Evolutionary conservation across 2,329 filamentous ascomycete genomes (phyloP).

Genomic region (Aspergillus pseudoglaucus): DNA sequence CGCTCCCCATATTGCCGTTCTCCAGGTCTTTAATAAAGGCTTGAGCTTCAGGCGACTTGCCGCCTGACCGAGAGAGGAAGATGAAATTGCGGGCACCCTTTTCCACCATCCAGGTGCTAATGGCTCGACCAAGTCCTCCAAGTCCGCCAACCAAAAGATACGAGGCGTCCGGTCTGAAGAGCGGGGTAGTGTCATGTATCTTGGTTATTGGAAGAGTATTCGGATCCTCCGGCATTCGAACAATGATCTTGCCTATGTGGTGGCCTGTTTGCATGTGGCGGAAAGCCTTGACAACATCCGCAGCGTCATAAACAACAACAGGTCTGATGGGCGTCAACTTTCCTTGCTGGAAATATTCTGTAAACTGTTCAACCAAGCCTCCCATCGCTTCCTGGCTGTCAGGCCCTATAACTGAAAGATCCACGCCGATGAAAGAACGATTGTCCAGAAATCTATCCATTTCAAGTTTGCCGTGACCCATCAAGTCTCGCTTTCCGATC

Average conservation of each 20-base stretch:
- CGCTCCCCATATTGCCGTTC: neutral
- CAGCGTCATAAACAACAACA: neutral
- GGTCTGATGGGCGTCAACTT: constrained; percentile 1
- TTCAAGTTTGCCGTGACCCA: neutral
- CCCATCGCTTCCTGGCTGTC: neutral
- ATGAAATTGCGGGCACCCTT: constrained; percentile 9
- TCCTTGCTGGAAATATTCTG: neutral
- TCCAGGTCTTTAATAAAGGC: constrained; percentile 5
- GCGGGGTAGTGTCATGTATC: neutral
- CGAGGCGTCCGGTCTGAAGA: neutral
- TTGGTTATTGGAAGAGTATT: neutral
- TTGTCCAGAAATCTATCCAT: constrained; percentile 3
- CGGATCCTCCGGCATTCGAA: neutral
- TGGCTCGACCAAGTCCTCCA: constrained; percentile 11
- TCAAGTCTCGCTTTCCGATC: neutral
- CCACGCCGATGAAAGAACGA: neutral
- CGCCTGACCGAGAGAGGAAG: constrained; percentile 8
- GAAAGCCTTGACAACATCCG: neutral
- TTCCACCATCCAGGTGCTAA: constrained; percentile 11
- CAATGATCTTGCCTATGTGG: neutral
- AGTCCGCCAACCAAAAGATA: constrained; percentile 14
- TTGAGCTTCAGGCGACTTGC: neutral
- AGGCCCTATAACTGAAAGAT: neutral
- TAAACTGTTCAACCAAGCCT: neutral
- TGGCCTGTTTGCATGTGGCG: neutral